phyloP scores from a whole-genome alignment of 108 stramenopile species.

The Skeletonema grethae region DNA sequence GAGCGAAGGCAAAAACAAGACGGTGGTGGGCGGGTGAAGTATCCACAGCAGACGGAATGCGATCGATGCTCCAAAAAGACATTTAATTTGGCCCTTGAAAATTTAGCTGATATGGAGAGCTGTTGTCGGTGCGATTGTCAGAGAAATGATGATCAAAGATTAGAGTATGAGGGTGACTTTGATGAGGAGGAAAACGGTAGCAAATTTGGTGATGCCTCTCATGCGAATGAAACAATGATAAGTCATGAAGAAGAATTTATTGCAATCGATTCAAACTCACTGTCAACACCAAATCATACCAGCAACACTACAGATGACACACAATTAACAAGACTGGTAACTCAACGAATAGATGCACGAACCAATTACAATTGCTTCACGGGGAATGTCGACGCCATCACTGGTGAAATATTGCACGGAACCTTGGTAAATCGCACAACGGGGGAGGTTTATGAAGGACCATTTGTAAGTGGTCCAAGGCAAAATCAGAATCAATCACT shows the following conservation, averaged over 20 bases:
- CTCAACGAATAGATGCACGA: slow-evolving; percentile 22
- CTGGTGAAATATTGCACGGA: slow-evolving; percentile 39
- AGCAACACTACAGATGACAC: neutral
- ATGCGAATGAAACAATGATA: neutral
- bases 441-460: slow-evolving; percentile 41
- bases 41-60: too few relatives aligned
- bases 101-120: neutral
- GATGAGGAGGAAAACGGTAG: neutral
- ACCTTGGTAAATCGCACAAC: slow-evolving; percentile 21
- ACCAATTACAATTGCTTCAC: slow-evolving; percentile 38
- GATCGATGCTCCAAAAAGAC: too few relatives aligned
- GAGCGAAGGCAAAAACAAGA: too few relatives aligned
- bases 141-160: neutral
- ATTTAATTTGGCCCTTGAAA: too few relatives aligned
- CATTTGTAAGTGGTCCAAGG: slow-evolving; percentile 17
- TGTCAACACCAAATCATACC: neutral
- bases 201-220: neutral
- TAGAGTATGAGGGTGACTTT: neutral
- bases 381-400: slow-evolving; percentile 42
- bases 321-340: slow-evolving; percentile 13
- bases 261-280: neutral
- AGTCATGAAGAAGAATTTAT: neutral
- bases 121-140: neutral
- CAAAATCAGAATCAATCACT: slow-evolving; percentile 11
- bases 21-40: too few relatives aligned